Evolutionary conservation across 192 early-diverging fungal species (phyloP).

Genomic region (Backusella parvicylindrica): DNA sequence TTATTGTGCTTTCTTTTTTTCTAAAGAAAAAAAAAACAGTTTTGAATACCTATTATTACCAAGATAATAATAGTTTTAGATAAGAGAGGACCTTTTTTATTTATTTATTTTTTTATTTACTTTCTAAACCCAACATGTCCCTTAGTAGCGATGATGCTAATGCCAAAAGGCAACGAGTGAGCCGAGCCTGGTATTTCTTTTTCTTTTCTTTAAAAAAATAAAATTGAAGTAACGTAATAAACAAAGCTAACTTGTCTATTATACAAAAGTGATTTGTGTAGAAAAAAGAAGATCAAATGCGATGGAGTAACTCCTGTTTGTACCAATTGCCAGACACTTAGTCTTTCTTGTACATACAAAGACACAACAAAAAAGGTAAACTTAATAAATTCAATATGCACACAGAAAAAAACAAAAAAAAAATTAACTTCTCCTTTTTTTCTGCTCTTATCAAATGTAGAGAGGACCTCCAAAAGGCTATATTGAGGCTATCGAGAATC

Average conservation of each 20-base stretch:
- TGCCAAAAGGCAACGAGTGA: constrained; percentile 35
- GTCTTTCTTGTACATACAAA: constrained; percentile 60
- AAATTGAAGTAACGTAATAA: neutral
- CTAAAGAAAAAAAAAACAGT: neutral
- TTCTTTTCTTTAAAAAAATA: neutral
- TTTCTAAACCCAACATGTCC: neutral
- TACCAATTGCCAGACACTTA: constrained; percentile 68
- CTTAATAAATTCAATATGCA: no score
- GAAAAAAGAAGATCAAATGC: constrained; percentile 83
- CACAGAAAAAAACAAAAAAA: no score
- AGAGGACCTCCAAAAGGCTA: constrained; percentile 85
- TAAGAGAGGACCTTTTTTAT: neutral
- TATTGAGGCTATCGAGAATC: constrained; percentile 79
- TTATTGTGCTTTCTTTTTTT: no score
- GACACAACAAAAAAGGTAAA: constrained; percentile 45
- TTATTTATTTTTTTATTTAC: neutral
- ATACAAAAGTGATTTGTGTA: constrained; percentile 62
- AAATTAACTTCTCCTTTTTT: no score
- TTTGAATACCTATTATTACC: neutral
- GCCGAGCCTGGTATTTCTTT: constrained; percentile 34
- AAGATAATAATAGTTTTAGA: neutral
- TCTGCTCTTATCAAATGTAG: constrained; percentile 23
- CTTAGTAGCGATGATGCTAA: constrained; percentile 5
- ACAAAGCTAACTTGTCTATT: neutral
- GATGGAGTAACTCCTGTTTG: constrained; percentile 70